Base-by-base conservation (phyloP, 1,284 basidiomycete genomes). In the Meripilus lineatus region DNA sequence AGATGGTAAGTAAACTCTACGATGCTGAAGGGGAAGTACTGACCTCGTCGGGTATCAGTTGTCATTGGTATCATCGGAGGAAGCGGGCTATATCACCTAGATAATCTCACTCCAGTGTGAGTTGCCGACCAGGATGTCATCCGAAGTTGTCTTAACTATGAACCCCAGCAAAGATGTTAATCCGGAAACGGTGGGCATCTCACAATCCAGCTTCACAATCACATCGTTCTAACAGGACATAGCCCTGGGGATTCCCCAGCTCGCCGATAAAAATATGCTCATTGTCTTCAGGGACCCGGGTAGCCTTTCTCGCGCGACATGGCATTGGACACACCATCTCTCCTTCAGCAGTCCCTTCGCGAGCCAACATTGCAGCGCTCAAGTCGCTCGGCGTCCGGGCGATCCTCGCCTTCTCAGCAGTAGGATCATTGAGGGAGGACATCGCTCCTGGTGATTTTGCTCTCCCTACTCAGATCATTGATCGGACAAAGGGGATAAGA, bases 181-280 rank as follows among this genome's bases (percentile, higher is more conserved):
- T 60, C 81, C 81, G 34, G 72, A 82, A 56, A 88, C 85, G 33
- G 84, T 84, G 55, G 50, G 75, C 62, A 33, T 22, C 10, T 33
- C 23, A 17, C 23, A 18, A 25, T 11, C 15, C 25, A 14, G 22
- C 15, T 26, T 32, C 32, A 38, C 17, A 45, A n/a, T n/a, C n/a
- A n/a, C n/a, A n/a, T n/a, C n/a, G n/a, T n/a, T n/a, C n/a, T n/a
- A 11, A 21, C 37, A 11, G 14, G 17, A 38, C 11, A 13, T 54
- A 94, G 85, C 95, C 95, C 13, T 99, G 95, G 95, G 95, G 95
- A 20, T 73, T 76, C 51, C 90, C 95, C 1, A 93, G 89, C 20
- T 92, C 93, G 0, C 93, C 92, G 0, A 93, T 99, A 57, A 85
- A 86, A 8, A 93, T 98, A 63, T 84, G 81, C 21, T 69, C 82